Evolutionary conservation across 331 rosid genomes (phyloP).

Genomic region (Prunus yedoensis): DNA sequence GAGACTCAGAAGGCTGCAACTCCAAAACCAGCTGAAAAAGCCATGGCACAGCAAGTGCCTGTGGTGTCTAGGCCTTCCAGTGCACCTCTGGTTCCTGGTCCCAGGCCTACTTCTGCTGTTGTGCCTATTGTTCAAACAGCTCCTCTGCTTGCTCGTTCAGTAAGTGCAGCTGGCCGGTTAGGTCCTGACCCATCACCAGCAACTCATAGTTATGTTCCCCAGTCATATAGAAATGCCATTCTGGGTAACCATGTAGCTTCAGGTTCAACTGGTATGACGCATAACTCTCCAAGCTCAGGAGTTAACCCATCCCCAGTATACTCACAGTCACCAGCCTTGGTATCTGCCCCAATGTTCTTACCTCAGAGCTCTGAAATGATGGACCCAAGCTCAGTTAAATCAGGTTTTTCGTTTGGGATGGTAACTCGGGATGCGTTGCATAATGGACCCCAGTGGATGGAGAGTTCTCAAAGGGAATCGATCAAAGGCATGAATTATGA

Average conservation of each 20-base stretch:
- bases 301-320: conserved; percentile 51
- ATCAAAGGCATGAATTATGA: conserved; percentile 53
- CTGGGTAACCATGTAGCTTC: conserved; percentile 72
- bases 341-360: conserved; percentile 57
- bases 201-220: conserved; percentile 71
- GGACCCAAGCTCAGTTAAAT: conserved; percentile 45
- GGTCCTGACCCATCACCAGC: conserved; percentile 85
- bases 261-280: conserved; percentile 50
- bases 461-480: conserved; percentile 56
- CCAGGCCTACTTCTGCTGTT: conserved; percentile 73
- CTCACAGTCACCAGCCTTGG: conserved; percentile 61
- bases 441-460: conserved; percentile 69
- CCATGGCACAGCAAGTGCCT: conserved; percentile 48
- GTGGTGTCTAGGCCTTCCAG: conserved; percentile 74
- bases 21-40: conserved; percentile 56
- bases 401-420: conserved; percentile 57
- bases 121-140: conserved; percentile 72
- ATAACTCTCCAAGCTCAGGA: conserved; percentile 53
- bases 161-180: conserved; percentile 86
- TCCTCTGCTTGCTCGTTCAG: conserved; percentile 77
- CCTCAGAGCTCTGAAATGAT: conserved; percentile 63
- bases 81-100: conserved; percentile 80
- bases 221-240: conserved; percentile 90
- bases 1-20: conserved; percentile 56
- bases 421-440: conserved; percentile 49